Base-by-base conservation (phyloP, 1,284 basidiomycete genomes). In the Malassezia equina region DNA sequence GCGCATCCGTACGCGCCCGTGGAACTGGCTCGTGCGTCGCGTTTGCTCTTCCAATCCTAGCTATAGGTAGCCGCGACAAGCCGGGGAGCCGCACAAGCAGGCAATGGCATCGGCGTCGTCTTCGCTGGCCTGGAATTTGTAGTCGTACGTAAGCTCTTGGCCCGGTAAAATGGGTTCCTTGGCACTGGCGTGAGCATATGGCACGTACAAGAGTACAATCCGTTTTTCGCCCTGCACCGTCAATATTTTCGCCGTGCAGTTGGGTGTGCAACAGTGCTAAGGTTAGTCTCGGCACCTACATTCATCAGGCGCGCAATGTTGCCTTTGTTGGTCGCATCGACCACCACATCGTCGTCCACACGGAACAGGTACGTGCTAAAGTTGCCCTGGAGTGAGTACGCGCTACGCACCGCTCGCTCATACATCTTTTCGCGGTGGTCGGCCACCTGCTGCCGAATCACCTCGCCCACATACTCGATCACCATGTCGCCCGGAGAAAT, bases 381-480 rank as follows among this genome's bases (percentile, higher is more conserved):
- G 46, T 71, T 71, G 33, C 71, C 71, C 51, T 64, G 60, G 8
- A 58, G 52, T 45, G 63, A 95, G 29, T 29, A 7, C 17, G 12
- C 13, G 19, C 19, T 19, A 54, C 52, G 95, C 1, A 91, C 91
- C 73, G 90, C 88, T 54, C 88, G 81, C 77, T 96, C 89, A 75
- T 99, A 98, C 66, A 84, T 82, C 79, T 94, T 93, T 79, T 99
- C 94, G 51, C 94, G 81, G 75, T 91, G 88, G 73, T 98, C 94
- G 24, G 94, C 93, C 4, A 99, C 90, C 66, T 89, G 86, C 52
- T 91, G 89, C 23, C 94, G 82, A 61, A 94, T 87, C 59, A 96
- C 81, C 79, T 99, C 94, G 29, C 94, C 94, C 8, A 99, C 94
- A 69, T 99, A 99, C 78, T 99, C 94, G 77, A 98, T 96, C 40